Base-by-base conservation (phyloP, 768 basidiomycete genomes). In the Ephemerocybe angulata region DNA sequence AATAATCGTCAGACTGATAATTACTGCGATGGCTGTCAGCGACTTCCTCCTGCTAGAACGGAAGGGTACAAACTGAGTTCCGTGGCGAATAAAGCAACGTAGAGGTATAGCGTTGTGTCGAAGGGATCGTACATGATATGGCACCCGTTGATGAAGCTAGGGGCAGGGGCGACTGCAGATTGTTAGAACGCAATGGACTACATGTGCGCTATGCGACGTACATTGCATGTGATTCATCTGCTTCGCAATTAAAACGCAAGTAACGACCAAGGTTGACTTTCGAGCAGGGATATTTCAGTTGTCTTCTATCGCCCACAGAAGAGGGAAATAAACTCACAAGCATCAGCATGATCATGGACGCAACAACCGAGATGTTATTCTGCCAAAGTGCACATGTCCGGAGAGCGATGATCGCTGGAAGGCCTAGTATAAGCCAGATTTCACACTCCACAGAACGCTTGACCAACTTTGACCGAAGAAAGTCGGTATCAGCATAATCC, bases 311-410 rank as follows among this genome's bases (percentile, higher is more conserved):
- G 40, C 19, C 43, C 2, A 7, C 3, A 13, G 41, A 17, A 19
- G 11, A 24, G 17, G 15, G 29, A 19, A 12, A 17, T 25, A 37
- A 42, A 40, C 54, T 38, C 42, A 53, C 52, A 17, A 19, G 19
- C 13, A 50, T 15, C 31, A 50, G 21, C 15, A 50, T 46, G 30
- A 50, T 19, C 17, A 49, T 13, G 13, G 35, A 25, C 19, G 12
- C 27, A 40, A 55, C 54, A 13, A 55, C 33, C 4, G 42, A 11
- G 24, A 24, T n/a, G 35, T 42, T 24, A 30, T 55, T 55, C 10
- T 50, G 31, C 54, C 54, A 55, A 10, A 55, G 31, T 2, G 54
- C 54, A 33, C 46, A 55, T 1, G 54, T 55, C n/a, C 54, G 54
- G 4, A 55, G 37, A 19, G 50, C 38, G 37, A 55, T 55, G n/a